Conservation (phyloP, 768 basidiomycete genomes). For the Suillus plorans region DNA sequence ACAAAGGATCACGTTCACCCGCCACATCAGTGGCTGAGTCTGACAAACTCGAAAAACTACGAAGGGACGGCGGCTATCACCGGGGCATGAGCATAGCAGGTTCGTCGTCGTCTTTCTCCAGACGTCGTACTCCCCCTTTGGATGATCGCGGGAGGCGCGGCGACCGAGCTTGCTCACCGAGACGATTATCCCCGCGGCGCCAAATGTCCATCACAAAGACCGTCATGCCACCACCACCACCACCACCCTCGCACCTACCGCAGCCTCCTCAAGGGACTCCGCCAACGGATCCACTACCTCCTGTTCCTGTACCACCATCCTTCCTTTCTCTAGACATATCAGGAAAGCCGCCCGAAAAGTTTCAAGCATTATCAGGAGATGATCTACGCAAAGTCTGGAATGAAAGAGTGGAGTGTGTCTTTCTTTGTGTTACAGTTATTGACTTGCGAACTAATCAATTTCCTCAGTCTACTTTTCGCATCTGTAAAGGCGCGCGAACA, state of each 20-base stretch:
- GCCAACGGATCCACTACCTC: conserved; percentile 12
- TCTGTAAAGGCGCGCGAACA: conserved; percentile 35
- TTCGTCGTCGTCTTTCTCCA: background rate
- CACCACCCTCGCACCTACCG: conserved; percentile 20
- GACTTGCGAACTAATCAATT: conserved; percentile 3
- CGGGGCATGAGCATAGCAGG: background rate
- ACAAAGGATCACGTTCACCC: conserved; percentile 22
- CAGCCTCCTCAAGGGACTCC: conserved; percentile 13
- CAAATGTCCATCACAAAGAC: background rate
- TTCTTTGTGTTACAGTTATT: background rate
- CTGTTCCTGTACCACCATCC: conserved; percentile 20
- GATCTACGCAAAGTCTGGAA: conserved; percentile 40
- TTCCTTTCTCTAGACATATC: background rate
- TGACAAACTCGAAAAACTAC: conserved; percentile 24
- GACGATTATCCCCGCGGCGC: background rate
- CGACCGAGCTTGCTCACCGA: conserved; percentile 13
- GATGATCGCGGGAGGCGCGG: conserved; percentile 10
- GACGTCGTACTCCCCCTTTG: conserved; percentile 5
- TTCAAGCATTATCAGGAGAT: conserved; percentile 23
- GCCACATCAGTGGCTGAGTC: conserved; percentile 22
- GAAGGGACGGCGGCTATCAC: conserved; percentile 15
- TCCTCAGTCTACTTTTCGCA: conserved; percentile 35
- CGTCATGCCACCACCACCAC: conserved; percentile 10
- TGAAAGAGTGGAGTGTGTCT: conserved; percentile 40
- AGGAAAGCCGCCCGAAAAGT: background rate